These are phyloP conservation scores for Corinectria fuckeliana DNA, from an alignment of 2,329 filamentous ascomycete species.

Conservation along the genomic window DNA sequence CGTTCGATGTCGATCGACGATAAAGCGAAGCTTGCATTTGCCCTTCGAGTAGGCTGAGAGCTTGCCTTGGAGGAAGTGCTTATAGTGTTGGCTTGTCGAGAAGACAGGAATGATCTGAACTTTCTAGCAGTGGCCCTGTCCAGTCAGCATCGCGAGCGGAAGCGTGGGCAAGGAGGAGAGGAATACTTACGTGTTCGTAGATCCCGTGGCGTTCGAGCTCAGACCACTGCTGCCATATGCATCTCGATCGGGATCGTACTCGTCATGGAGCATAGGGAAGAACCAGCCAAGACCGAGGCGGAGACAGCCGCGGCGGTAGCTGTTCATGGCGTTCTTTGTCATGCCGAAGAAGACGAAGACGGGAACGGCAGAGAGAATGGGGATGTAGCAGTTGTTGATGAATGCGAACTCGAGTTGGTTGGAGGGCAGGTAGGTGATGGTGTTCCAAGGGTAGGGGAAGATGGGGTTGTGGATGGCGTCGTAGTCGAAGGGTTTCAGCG, in stretches of 20 bases:
- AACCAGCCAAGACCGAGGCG: slow-evolving; percentile 50
- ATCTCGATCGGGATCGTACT: slow-evolving; percentile 47
- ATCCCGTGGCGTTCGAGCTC: slow-evolving; percentile 31
- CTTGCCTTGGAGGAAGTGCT: slow-evolving; percentile 24
- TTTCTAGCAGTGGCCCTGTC: slow-evolving; percentile 29
- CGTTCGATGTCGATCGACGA: slow-evolving; percentile 19
- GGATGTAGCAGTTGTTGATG: slow-evolving; percentile 57
- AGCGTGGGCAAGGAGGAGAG: fast-evolving
- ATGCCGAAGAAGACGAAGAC: slow-evolving; percentile 63
- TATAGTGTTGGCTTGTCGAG: slow-evolving; percentile 23
- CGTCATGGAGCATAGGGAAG: slow-evolving; percentile 50
- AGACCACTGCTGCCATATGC: slow-evolving; percentile 27
- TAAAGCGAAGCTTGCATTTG: background rate
- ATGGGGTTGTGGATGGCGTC: slow-evolving; percentile 48
- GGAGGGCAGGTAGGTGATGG: slow-evolving; percentile 54
- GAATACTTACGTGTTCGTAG: slow-evolving; percentile 32
- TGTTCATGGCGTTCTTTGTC: slow-evolving; percentile 59
- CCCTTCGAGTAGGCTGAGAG: slow-evolving; percentile 8
- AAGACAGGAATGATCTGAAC: slow-evolving; percentile 29
- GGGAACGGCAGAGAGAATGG: slow-evolving; percentile 53
- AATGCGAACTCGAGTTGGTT: slow-evolving; percentile 46
- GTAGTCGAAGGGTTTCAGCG: slow-evolving; percentile 49
- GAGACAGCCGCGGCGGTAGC: slow-evolving; percentile 52
- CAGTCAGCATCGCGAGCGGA: background rate
- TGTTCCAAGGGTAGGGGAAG: slow-evolving; percentile 52